Evolutionary conservation across 345 rosid species (phyloP).

Genomic region (Combretum micranthum): DNA sequence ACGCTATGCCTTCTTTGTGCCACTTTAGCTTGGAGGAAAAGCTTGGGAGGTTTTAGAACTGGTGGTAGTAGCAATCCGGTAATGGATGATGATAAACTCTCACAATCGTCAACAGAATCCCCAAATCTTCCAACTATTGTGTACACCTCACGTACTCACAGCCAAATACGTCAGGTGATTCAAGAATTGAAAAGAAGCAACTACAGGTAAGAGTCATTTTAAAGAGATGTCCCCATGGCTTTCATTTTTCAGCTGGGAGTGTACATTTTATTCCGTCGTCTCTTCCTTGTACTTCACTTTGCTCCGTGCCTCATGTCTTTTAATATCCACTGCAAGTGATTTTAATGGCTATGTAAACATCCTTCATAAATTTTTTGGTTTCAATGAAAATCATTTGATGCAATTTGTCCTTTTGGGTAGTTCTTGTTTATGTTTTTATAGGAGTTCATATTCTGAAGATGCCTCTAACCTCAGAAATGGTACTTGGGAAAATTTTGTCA

Average conservation of each 20-base stretch:
- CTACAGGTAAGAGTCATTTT: constrained; percentile 51
- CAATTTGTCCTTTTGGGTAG: no score
- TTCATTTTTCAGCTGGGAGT: constrained; percentile 3
- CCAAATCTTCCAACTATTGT: constrained; percentile 58
- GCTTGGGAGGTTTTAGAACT: constrained; percentile 64
- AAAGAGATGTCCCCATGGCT: neutral
- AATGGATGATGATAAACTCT: constrained; percentile 20
- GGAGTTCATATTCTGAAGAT: no score
- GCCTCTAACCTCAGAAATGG: no score
- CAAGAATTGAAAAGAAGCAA: constrained; percentile 79
- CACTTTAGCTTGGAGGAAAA: constrained; percentile 96
- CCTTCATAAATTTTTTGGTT: neutral
- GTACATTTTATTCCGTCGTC: neutral
- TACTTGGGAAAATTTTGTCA: no score
- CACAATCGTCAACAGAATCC: constrained; percentile 20
- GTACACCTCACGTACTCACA: constrained; percentile 89
- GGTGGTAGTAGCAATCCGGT: constrained; percentile 30
- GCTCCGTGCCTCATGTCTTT: no score
- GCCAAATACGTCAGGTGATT: constrained; percentile 93
- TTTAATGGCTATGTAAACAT: neutral
- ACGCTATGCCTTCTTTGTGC: constrained; percentile 95
- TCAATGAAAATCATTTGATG: no score
- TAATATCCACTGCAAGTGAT: neutral
- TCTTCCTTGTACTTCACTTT: no score
- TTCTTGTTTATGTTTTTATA: no score